phyloP scores from a whole-genome alignment of 2,329 filamentous ascomycete genomes.

The Phaeophleospora eucalypticola region DNA sequence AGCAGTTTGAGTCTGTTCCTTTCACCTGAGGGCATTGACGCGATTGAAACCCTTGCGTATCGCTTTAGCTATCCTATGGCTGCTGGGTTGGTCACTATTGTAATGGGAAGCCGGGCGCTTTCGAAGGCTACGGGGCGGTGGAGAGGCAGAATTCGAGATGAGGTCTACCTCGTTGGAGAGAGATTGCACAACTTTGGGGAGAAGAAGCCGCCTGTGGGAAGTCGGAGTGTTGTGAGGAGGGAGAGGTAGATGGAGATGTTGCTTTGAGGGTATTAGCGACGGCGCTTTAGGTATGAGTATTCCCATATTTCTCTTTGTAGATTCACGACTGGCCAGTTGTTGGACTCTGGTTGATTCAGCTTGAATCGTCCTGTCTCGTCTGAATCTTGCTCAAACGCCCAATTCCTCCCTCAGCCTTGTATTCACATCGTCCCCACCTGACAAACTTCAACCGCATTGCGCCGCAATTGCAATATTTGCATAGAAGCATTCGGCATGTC shows the following conservation, averaged over 20 bases:
- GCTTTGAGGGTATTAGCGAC: constrained; percentile 5
- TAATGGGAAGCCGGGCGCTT: constrained; percentile 30
- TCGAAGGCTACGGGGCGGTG: constrained; percentile 64
- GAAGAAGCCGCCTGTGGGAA: constrained; percentile 35
- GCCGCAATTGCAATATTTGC: too few relatives aligned
- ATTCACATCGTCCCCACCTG: too few relatives aligned
- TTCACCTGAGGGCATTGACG: constrained; percentile 4
- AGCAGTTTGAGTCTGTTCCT: constrained; percentile 5
- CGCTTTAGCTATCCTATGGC: constrained; percentile 68
- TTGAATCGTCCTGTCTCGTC: too few relatives aligned
- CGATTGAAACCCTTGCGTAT: constrained; percentile 44
- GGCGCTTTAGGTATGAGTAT: constrained; percentile 2
- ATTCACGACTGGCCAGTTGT: too few relatives aligned
- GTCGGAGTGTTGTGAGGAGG: constrained; percentile 30
- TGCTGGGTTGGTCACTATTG: constrained; percentile 10
- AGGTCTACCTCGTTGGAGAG: constrained; percentile 94
- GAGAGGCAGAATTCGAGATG: constrained; percentile 80
- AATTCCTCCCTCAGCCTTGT: too few relatives aligned
- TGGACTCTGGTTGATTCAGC: too few relatives aligned
- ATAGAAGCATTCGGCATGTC: too few relatives aligned
- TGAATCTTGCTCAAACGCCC: too few relatives aligned
- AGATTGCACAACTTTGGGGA: constrained; percentile 90
- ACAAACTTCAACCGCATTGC: too few relatives aligned
- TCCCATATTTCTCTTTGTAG: too few relatives aligned
- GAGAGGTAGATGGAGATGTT: constrained; percentile 16